phyloP scores from a whole-genome alignment of 768 basidiomycete species.

The Collybia mongolica region DNA sequence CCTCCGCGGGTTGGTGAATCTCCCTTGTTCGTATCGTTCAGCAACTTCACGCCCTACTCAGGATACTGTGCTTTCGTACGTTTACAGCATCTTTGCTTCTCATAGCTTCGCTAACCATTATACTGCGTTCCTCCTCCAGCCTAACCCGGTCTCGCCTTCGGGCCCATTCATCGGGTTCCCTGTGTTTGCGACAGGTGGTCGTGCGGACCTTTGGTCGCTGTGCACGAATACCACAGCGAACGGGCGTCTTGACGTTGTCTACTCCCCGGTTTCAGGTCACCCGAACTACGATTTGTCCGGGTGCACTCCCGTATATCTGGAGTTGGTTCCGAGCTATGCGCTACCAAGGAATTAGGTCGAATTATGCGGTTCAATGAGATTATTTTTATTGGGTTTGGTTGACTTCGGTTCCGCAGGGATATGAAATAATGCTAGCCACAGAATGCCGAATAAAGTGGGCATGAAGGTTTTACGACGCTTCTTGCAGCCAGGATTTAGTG shows the following conservation, averaged over 20 bases:
- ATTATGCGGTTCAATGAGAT: no score
- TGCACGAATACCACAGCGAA: constrained; percentile 21
- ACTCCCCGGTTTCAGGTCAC: constrained; percentile 21
- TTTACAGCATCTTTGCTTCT: neutral
- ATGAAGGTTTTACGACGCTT: no score
- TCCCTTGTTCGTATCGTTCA: constrained; percentile 13
- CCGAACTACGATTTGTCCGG: constrained; percentile 18
- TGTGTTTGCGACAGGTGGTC: constrained; percentile 13
- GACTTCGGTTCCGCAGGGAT: no score
- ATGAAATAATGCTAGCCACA: no score
- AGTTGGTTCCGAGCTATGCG: constrained; percentile 3
- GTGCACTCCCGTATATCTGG: constrained; percentile 13
- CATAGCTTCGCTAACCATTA: neutral
- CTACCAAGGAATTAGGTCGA: neutral
- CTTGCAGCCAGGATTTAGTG: no score
- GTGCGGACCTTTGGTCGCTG: constrained; percentile 20
- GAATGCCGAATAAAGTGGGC: no score
- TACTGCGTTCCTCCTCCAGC: constrained; percentile 1
- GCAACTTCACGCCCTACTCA: constrained; percentile 10
- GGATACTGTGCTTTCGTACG: constrained; percentile 16
- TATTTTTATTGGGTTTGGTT: no score
- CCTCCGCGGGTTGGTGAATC: constrained; percentile 15
- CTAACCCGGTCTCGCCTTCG: constrained; percentile 15
- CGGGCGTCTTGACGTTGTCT: constrained; percentile 24
- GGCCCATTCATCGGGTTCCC: constrained; percentile 19